A percentile compares a stretch with the other conserved stretches of the same genome.
These are phyloP conservation scores for Pichia norvegensis DNA, from an alignment of 1,139 yeast genomes.

Conservation along the genomic window DNA sequence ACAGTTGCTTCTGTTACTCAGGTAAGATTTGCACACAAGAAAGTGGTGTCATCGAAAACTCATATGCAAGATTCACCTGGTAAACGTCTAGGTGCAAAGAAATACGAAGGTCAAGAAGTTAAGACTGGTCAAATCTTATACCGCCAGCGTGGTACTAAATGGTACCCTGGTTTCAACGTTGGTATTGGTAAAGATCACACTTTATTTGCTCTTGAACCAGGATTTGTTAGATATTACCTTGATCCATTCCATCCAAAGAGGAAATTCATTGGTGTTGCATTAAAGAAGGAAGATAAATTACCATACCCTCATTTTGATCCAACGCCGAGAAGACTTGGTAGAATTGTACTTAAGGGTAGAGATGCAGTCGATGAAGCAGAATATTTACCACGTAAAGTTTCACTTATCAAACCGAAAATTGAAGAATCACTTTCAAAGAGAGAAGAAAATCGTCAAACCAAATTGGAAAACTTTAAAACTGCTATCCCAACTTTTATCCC, in stretches of 20 bases:
- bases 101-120: slow-evolving; percentile 62
- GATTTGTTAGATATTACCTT: slow-evolving; percentile 79
- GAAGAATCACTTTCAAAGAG: slow-evolving; percentile 34
- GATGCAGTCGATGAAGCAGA: slow-evolving; percentile 51
- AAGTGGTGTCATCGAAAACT: slow-evolving; percentile 89
- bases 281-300: slow-evolving; percentile 51
- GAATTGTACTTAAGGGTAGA: slow-evolving; percentile 39
- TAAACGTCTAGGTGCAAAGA: slow-evolving; percentile 87
- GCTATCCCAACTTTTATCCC: slow-evolving; percentile 15
- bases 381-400: slow-evolving; percentile 56
- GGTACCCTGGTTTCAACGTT: slow-evolving; percentile 90
- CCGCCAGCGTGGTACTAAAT: slow-evolving; percentile 95
- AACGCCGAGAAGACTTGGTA: slow-evolving; percentile 78
- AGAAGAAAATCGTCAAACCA: slow-evolving; percentile 32
- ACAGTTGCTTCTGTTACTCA: slow-evolving; percentile 26
- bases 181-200: slow-evolving; percentile 94
- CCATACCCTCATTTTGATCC: slow-evolving; percentile 92
- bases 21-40: slow-evolving; percentile 86
- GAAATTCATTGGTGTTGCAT: slow-evolving; percentile 82
- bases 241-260: slow-evolving; percentile 98
- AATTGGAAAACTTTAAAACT: slow-evolving; percentile 24
- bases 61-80: slow-evolving; percentile 95
- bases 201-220: slow-evolving; percentile 84
- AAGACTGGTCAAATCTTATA: slow-evolving; percentile 82
- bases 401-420: slow-evolving; percentile 46